Percentiles rank a stretch among this genome's conserved stretches.
Evolutionary conservation across 179 eudicot genomes (phyloP).

Genomic region (Actinidia chinensis): DNA sequence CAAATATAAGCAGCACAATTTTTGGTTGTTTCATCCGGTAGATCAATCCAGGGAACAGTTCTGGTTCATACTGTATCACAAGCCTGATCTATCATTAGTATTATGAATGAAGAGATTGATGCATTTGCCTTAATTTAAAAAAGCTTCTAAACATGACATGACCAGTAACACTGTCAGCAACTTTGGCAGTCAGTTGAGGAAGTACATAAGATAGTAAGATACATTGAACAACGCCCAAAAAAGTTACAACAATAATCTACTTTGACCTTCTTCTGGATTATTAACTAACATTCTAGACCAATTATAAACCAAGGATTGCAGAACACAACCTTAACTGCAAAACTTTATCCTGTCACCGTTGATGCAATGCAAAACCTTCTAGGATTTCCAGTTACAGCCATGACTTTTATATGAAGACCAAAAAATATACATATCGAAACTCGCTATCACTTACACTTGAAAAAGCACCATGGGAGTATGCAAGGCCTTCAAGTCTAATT

Average conservation of each 20-base stretch:
- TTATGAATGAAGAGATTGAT: neutral
- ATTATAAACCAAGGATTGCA: neutral
- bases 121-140: neutral
- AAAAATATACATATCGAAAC: neutral
- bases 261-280: neutral
- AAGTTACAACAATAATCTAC: neutral
- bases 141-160: neutral
- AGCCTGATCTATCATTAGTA: neutral
- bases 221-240: neutral
- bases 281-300: neutral
- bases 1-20: conserved; percentile 76
- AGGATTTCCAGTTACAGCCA: neutral
- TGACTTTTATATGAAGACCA: neutral
- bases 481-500: conserved; percentile 87
- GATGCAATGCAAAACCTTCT: neutral
- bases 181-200: neutral
- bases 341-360: neutral
- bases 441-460: conserved; percentile 63
- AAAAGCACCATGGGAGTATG: conserved; percentile 75
- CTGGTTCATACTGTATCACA: conserved; percentile 71
- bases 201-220: neutral
- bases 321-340: neutral
- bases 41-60: conserved; percentile 81
- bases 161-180: conserved; percentile 7
- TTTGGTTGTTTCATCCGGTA: conserved; percentile 91